A percentile compares a stretch with the other conserved stretches of the same genome.
Conservation (phyloP, 2,329 filamentous ascomycete genomes). For the Trichoderma sp. region DNA sequence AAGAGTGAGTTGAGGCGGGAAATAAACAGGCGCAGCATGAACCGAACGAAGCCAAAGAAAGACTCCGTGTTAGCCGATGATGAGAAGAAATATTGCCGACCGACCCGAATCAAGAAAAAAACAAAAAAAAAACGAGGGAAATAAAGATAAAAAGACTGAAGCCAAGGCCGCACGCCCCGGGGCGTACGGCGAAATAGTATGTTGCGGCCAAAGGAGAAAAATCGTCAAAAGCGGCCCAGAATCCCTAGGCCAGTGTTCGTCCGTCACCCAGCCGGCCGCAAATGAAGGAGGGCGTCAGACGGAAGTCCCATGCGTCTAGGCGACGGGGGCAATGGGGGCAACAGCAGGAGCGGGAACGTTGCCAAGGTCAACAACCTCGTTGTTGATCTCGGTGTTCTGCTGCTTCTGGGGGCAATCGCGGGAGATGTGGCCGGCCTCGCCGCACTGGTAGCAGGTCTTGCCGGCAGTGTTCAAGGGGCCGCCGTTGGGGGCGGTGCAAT, state of each 20-base stretch:
- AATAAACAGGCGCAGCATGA: slow-evolving; percentile 18
- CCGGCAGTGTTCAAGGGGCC: slow-evolving; percentile 93
- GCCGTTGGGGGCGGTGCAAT: slow-evolving; percentile 96
- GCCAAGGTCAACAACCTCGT: slow-evolving; percentile 50
- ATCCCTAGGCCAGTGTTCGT: slow-evolving; percentile 18
- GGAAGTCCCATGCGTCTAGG: slow-evolving; percentile 35
- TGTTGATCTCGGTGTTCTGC: slow-evolving; percentile 52
- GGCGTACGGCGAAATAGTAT: slow-evolving; percentile 14
- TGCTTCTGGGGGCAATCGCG: slow-evolving; percentile 85
- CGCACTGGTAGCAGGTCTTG: slow-evolving; percentile 98
- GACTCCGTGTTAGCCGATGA: slow-evolving; percentile 38
- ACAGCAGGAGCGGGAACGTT: slow-evolving; percentile 50
- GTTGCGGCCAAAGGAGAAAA: slow-evolving; percentile 19
- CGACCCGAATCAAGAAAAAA: slow-evolving; percentile 35
- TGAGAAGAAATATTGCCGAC: slow-evolving; percentile 34
- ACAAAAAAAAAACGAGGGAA: slow-evolving; percentile 35
- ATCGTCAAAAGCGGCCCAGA: slow-evolving; percentile 9
- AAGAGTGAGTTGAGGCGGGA: slow-evolving; percentile 6
- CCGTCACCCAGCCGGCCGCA: slow-evolving; percentile 19
- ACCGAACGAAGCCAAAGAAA: slow-evolving; percentile 33
- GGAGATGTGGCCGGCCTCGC: slow-evolving; percentile 93
- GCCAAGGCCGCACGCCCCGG: slow-evolving; percentile 35
- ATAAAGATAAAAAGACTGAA: slow-evolving; percentile 30
- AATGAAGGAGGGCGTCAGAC: slow-evolving; percentile 25
- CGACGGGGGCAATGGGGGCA: slow-evolving; percentile 49